These are phyloP conservation scores for Globisporangium okanoganense DNA, from an alignment of 352 stramenopile genomes.

Conservation along the genomic window DNA sequence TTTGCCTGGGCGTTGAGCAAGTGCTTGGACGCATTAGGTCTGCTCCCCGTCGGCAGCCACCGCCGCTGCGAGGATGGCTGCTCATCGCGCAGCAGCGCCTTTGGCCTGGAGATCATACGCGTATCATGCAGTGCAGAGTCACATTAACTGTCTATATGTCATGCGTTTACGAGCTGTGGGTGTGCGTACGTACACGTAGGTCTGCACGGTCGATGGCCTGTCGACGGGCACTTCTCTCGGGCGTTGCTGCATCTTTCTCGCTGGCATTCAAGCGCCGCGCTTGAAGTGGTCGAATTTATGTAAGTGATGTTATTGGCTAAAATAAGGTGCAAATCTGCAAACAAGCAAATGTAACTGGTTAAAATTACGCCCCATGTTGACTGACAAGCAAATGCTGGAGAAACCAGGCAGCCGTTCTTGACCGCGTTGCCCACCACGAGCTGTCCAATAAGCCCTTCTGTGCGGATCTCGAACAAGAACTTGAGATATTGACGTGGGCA, in stretches of 20 bases:
- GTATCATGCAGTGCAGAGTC: not conserved
- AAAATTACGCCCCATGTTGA: not conserved
- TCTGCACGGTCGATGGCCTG: conserved; percentile 51
- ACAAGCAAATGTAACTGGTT: not conserved
- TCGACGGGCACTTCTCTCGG: conserved; percentile 54
- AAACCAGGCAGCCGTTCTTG: too few species aligned
- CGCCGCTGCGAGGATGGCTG: conserved; percentile 4
- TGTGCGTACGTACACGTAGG: conserved; percentile 35
- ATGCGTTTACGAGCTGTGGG: too few species aligned
- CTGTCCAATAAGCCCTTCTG: too few species aligned
- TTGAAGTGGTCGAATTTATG: not conserved
- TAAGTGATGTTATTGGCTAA: not conserved
- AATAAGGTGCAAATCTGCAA: not conserved
- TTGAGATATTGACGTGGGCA: too few species aligned
- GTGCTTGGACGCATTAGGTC: conserved; percentile 55
- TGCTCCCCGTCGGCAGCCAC: conserved; percentile 53
- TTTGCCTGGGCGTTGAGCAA: conserved; percentile 21
- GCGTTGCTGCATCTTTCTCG: conserved; percentile 10
- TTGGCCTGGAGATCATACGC: conserved; percentile 21
- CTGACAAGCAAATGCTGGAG: not conserved
- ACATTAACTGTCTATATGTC: not conserved
- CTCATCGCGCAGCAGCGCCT: conserved; percentile 25
- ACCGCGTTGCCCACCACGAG: too few species aligned
- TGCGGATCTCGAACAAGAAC: too few species aligned
- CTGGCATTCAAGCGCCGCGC: not conserved